Base-by-base conservation (phyloP, 345 rosid species). In the Angophora floribunda region DNA sequence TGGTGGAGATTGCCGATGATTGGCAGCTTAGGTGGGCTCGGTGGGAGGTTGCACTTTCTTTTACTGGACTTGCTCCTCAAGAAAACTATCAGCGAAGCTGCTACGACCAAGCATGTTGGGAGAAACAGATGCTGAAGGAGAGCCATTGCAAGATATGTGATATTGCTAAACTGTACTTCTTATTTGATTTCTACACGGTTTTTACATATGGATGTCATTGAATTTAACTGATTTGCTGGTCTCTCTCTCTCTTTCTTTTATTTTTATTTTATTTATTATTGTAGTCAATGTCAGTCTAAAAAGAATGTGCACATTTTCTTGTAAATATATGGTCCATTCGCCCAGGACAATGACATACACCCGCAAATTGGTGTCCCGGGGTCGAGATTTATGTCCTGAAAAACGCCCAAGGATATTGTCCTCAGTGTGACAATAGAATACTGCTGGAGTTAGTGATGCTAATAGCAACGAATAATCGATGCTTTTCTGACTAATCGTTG, bases 1-100 rank as follows among this genome's bases (percentile, higher is more conserved):
- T 90, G 95, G 89, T 92, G 94, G 61, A 93, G 92, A 89, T 94
- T 93, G 30, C 95, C 95, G 7, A 94, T 79, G 86, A 93, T 36
- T 9, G 95, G 95, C 14, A 95, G 89, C 90, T 90, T 89, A 2
- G 86, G 70, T n/a, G 95, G 96, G 75, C 94, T 86, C 51, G 95
- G 93, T 5, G 94, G 94, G 49, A 92, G 95, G 80, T 91, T 93
- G 44, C 86, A 90, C 80, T 90, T 87, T 57, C 85, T 85, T 85
- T 82, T 90, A 53, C 75, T 86, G 6, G 84, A 57, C 49, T 88
- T 91, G 15, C 28, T 59, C 86, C 80, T 87, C n/a, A 88, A 24
- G 22, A 93, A 26, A 59, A 90, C 67, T 84, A 79, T 90, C 4
- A 92, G 87, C 52, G 89, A 12, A 6, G 89, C 7, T 55, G 78